Evolutionary conservation across 768 basidiomycete species (phyloP), one percentile per base, ranked within the genome.

Genomic region (Auricularia auricula-judae): DNA sequence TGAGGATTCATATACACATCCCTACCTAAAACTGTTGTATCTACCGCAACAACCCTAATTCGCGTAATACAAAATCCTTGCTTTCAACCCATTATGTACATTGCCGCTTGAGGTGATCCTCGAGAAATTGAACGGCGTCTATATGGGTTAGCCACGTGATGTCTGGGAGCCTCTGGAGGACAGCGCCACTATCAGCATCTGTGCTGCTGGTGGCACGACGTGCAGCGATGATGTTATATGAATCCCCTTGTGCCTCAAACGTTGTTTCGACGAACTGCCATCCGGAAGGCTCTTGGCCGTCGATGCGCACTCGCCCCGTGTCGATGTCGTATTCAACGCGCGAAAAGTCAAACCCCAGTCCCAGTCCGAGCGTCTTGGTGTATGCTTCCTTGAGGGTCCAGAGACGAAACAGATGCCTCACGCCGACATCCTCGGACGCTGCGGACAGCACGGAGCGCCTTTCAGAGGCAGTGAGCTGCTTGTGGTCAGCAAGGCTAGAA

Each of bases 331-430:
- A 91, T 71, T 91, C 85, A 66, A 93, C 82, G 23, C 90, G 82
- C 29, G 77, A 78, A 74, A 93, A 89, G 68, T 93, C 88, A 71
- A 92, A 92, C 1, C 90, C 87, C 14, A 94, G 81, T 0, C 92
- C 92, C 39, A 88, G 71, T 0, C 93, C 93, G 39, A 93, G 79
- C 2, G 91, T 89, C 75, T 94, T 95, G 4, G 89, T 91, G 73
- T 93, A 93, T 3, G 93, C 91, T 73, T 95, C 92, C 74, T 95
- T 95, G 72, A 91, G 75, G 5, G 93, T 93, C 92, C 92, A 94
- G 67, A 91, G 83, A 80, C 86, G 86, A 70, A 88, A 91, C 72
- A 93, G 88, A 16, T 78, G 76, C 54, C 78, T 76, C n/a, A 89
- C 74, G 2, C 79, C 81, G 66, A 86, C 84, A 7, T 75, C 71